phyloP scores from a whole-genome alignment of 2,329 filamentous ascomycete species.

The Albophoma yamanashiensis region DNA sequence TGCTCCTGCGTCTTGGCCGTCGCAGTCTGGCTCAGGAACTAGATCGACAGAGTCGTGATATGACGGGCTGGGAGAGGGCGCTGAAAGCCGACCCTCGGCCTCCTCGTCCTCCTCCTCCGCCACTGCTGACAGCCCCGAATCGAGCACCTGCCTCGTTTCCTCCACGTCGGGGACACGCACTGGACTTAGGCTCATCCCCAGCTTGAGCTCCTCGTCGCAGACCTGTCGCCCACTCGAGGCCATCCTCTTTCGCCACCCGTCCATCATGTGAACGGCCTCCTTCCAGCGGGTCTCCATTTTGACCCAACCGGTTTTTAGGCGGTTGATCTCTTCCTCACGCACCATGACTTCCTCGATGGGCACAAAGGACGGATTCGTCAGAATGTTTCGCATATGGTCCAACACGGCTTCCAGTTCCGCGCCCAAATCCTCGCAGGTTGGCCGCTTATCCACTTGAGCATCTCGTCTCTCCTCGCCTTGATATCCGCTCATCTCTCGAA shows the following conservation, averaged over 20 bases:
- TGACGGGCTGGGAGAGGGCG: constrained; percentile 17
- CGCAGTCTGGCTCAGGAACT: constrained; percentile 13
- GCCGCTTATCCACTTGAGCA: constrained; percentile 21
- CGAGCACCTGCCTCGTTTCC: constrained; percentile 29
- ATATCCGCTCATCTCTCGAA: constrained; percentile 60
- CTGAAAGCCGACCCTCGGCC: constrained; percentile 5
- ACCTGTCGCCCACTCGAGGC: constrained; percentile 58
- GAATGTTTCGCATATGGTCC: constrained; percentile 67
- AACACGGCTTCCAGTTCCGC: constrained; percentile 67
- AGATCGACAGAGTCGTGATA: constrained; percentile 7
- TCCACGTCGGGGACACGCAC: constrained; percentile 42
- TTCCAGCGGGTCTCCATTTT: constrained; percentile 88
- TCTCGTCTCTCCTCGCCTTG: constrained; percentile 22
- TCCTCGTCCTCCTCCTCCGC: constrained; percentile 35
- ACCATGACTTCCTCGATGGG: constrained; percentile 87
- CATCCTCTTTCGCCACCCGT: constrained; percentile 82
- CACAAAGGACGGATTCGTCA: constrained; percentile 95
- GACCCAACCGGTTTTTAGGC: constrained; percentile 77
- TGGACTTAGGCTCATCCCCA: constrained; percentile 55
- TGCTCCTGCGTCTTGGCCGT: constrained; percentile 15
- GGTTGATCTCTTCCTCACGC: constrained; percentile 82
- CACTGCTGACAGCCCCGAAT: constrained; percentile 31
- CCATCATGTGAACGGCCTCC: constrained; percentile 83
- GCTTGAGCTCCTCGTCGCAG: constrained; percentile 55
- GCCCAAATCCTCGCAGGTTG: constrained; percentile 54